Evolutionary conservation across 352 stramenopile species (phyloP).

Genomic region (Phytophthora pinifolia): DNA sequence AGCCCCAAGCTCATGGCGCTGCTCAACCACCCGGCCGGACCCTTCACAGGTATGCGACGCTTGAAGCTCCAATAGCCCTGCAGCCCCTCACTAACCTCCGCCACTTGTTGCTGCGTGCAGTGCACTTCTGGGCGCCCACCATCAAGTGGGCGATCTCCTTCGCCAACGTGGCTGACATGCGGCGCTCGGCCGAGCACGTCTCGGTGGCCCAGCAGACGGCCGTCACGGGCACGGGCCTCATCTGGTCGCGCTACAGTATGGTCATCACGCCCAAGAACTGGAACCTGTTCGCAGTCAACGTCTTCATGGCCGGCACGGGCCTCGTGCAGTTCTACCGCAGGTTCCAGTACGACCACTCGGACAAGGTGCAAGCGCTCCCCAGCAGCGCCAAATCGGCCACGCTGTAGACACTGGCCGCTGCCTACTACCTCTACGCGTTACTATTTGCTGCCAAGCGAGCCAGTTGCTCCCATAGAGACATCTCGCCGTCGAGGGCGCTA

Average conservation of each 20-base stretch:
- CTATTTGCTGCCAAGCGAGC: conserved; percentile 4
- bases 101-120: conserved; percentile 4
- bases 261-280: conserved; percentile 91
- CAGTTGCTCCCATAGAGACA: conserved; percentile 4
- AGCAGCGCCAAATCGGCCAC: conserved; percentile 18
- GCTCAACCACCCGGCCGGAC: conserved; percentile 77
- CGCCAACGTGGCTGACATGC: conserved; percentile 86
- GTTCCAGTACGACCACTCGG: conserved; percentile 40
- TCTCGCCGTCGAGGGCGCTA: neutral
- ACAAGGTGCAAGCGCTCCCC: conserved; percentile 25
- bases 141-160: conserved; percentile 90
- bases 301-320: conserved; percentile 85
- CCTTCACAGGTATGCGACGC: conserved; percentile 51
- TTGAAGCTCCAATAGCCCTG: neutral
- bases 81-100: neutral
- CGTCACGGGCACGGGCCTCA: conserved; percentile 81
- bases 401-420: neutral
- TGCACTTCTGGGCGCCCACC: conserved; percentile 88
- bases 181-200: conserved; percentile 52
- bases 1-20: conserved; percentile 64
- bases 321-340: conserved; percentile 85
- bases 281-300: conserved; percentile 88
- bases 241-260: conserved; percentile 89
- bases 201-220: conserved; percentile 45
- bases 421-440: neutral